A percentile compares a stretch with the other conserved stretches of the same genome.
phyloP scores from a whole-genome alignment of 2,329 filamentous ascomycete genomes.

The Fusarium humuli region DNA sequence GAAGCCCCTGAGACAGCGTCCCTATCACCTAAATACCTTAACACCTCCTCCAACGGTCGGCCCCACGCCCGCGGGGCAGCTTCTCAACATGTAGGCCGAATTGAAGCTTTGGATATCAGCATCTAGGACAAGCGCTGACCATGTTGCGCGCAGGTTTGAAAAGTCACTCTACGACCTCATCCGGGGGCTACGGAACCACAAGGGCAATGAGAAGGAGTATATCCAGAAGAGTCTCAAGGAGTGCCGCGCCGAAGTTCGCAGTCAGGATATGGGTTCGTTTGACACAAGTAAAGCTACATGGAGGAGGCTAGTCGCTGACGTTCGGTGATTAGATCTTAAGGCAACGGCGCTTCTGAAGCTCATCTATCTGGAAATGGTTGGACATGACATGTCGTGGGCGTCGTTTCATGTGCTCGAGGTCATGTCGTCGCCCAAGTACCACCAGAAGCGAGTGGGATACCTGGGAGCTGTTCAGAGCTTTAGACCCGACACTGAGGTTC shows the following conservation, averaged over 20 bases:
- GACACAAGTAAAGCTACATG: neutral
- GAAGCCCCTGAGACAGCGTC: constrained; percentile 33
- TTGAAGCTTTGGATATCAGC: constrained; percentile 17
- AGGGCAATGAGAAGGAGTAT: constrained; percentile 94
- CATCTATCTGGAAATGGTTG: constrained; percentile 98
- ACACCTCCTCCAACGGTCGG: constrained; percentile 34
- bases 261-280: constrained; percentile 86
- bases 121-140: constrained; percentile 34
- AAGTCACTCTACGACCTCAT: constrained; percentile 99
- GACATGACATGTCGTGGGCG: constrained; percentile 99
- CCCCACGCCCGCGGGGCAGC: constrained; percentile 49
- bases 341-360: constrained; percentile 95
- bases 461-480: constrained; percentile 96
- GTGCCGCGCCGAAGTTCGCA: constrained; percentile 92
- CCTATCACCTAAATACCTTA: constrained; percentile 30
- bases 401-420: constrained; percentile 98
- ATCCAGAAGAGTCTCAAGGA: constrained; percentile 94
- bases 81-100: constrained; percentile 45
- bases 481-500: constrained; percentile 91
- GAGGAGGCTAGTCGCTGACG: constrained; percentile 21
- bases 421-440: constrained; percentile 95
- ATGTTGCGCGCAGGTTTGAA: constrained; percentile 81
- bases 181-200: constrained; percentile 92
- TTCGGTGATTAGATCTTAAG: constrained; percentile 79
- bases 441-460: constrained; percentile 96